Evolutionary conservation across 345 rosid species (phyloP), one percentile per base, ranked within the genome.

Genomic region (Gossypium longicalyx): DNA sequence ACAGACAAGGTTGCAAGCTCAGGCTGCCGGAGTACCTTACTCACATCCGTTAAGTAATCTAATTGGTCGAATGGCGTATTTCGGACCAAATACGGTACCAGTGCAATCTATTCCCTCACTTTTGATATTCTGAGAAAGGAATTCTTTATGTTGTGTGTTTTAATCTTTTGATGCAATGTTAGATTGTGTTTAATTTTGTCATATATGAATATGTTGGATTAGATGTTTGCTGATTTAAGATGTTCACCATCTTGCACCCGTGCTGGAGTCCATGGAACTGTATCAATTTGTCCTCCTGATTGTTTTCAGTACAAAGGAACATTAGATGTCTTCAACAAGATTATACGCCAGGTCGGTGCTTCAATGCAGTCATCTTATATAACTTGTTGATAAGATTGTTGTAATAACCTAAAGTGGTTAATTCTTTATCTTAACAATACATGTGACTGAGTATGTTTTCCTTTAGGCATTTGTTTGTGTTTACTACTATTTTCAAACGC

Each of bases 231-330:
- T 5, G 98, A 95, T 82, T 78, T 93, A 52, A 93, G 98, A 79
- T 95, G 98, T 76, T 93, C 99, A 3, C 99, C 97, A 0, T 87
- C 98, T 17, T 95, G 99, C 48, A 13, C 97, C 7, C 98, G 93
- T 10, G 99, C 98, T 77, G 98, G 98, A 74, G 85, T 95, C 85
- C 97, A 93, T 2, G 99, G 99, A n/a, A 93, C 99, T 0, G 98
- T 95, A 11, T 84, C 97, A 29, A 88, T 95, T 80, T 95, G 99
- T 70, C 98, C 99, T 23, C 99, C 99, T 10, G 99, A 95, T 85
- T 95, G 99, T 78, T 95, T 95, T 80, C 98, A 88, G 77, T 95
- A 95, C 77, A 93, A 92, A 78, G 98, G 99, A 79, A 93, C 98
- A 5, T 69, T 95, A n/a, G 99, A 95, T 87, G 97, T 93, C 74